Base-by-base conservation (phyloP, 2,329 filamentous ascomycete species). In the Metarhizium rileyi region DNA sequence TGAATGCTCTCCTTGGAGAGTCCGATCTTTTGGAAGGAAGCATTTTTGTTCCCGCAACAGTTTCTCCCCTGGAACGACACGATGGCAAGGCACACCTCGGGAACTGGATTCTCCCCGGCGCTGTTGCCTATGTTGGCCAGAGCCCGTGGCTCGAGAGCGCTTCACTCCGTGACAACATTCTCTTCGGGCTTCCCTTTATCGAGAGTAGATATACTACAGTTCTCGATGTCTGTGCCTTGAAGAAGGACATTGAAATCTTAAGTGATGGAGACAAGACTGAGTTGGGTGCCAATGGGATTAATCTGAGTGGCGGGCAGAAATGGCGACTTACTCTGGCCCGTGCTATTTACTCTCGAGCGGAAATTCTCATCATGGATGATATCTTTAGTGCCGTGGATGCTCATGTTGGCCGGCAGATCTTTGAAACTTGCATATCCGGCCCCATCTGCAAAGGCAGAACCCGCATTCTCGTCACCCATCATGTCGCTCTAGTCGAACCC, bases 91-190 rank as follows among this genome's bases (percentile, higher is more conserved):
- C 85, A 2, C 84, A 78, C 44, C 70, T 62, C 43, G 71, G 65
- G 28, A 76, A 87, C 55, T 90, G 86, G 86, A 81, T 86, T 42
- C 74, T 89, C 16, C 76, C 82, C 7, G 75, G 76, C 3, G 77
- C 84, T 2, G 76, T 90, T 44, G 87, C 87, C 0, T 91, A 83
- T 57, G 84, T 90, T 30, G 80, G 84, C 1, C 86, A 90, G 61
- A 88, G 86, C 7, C 87, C 87, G 0, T 93, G 87, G 87, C 87
- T 93, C 45, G 87, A 91, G 60, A 91, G 90, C 57, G 85, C 84
- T 1, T 86, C 81, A 5, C 82, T 94, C 53, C 81, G 77, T 50
- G 82, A 89, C 42, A 94, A 93, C 57, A 85, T 93, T 46, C 64
- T 88, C 0, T 93, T 91, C 53, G 86, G 86, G 0, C 69, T 90